phyloP scores from a whole-genome alignment of 352 stramenopile genomes.

The Thraustochytrium sp. region DNA sequence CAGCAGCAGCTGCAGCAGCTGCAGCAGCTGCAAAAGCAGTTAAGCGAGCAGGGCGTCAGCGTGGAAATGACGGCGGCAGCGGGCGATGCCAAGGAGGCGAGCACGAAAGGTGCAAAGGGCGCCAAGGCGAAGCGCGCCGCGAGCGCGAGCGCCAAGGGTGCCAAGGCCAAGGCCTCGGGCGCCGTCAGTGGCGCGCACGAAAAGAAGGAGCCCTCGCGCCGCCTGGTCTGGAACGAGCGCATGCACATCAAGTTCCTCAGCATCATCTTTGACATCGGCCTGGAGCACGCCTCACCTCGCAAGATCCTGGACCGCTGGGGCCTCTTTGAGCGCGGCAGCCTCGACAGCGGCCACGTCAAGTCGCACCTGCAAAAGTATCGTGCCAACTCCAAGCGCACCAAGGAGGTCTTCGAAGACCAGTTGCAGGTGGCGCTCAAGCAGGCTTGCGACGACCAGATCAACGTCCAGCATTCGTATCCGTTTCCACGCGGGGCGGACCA shows the following conservation, averaged over 20 bases:
- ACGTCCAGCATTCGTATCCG: constrained; percentile 1
- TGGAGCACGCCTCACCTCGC: background rate
- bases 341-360: constrained; percentile 12
- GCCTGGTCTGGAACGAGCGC: constrained; percentile 13
- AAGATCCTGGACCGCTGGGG: constrained; percentile 14
- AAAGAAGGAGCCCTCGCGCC: too few relatives aligned
- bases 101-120: too few relatives aligned
- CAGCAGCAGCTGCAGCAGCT: too few relatives aligned
- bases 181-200: too few relatives aligned
- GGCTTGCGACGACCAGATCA: constrained; percentile 7
- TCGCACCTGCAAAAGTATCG: constrained; percentile 28
- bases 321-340: background rate
- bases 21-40: too few relatives aligned
- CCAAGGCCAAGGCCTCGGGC: background rate
- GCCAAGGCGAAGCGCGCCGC: background rate
- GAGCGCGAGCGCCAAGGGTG: background rate
- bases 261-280: constrained; percentile 30
- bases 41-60: too few relatives aligned
- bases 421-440: background rate
- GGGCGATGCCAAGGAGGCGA: too few relatives aligned
- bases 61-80: too few relatives aligned
- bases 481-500: background rate
- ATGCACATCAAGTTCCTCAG: constrained; percentile 26
- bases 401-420: background rate
- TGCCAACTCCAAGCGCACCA: background rate